These are phyloP conservation scores for Podaxis sp. DNA, from an alignment of 768 basidiomycete species.

Conservation along the genomic window DNA sequence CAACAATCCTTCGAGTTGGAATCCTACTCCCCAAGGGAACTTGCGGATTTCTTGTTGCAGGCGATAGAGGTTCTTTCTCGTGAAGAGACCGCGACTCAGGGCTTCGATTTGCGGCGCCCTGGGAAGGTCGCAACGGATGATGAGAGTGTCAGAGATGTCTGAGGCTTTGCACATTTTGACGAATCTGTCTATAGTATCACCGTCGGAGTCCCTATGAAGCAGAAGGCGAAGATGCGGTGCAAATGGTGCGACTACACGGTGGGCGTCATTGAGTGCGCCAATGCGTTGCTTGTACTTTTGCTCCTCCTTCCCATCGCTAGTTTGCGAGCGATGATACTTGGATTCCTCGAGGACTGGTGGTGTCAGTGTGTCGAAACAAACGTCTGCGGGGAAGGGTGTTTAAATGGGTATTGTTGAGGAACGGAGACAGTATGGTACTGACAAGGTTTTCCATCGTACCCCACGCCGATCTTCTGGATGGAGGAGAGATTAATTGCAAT, in stretches of 20 bases:
- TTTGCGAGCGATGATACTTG: constrained; percentile 51
- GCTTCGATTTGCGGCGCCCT: constrained; percentile 48
- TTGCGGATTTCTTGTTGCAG: constrained; percentile 42
- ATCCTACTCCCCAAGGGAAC: constrained; percentile 66
- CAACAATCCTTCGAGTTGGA: constrained; percentile 73
- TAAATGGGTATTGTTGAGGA: neutral
- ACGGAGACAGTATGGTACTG: constrained; percentile 20
- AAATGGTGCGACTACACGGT: constrained; percentile 61
- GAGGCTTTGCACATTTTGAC: constrained; percentile 50
- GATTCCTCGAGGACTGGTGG: constrained; percentile 66
- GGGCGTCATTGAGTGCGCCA: constrained; percentile 55
- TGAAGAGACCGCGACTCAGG: constrained; percentile 48
- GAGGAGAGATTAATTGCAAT: constrained; percentile 55
- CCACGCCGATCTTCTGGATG: constrained; percentile 59
- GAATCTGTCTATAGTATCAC: constrained; percentile 51
- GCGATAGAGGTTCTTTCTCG: constrained; percentile 39
- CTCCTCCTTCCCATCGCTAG: constrained; percentile 38
- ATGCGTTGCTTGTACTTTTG: constrained; percentile 57
- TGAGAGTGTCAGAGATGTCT: constrained; percentile 33
- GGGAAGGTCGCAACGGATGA: constrained; percentile 26
- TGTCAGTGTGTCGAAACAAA: constrained; percentile 64
- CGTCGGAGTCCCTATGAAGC: constrained; percentile 46
- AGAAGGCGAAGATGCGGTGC: constrained; percentile 69
- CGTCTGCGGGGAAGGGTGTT: constrained; percentile 36
- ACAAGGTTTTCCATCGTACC: constrained; percentile 69